phyloP scores from a whole-genome alignment of 2,329 filamentous ascomycete species.

The Aureobasidium sp. region DNA sequence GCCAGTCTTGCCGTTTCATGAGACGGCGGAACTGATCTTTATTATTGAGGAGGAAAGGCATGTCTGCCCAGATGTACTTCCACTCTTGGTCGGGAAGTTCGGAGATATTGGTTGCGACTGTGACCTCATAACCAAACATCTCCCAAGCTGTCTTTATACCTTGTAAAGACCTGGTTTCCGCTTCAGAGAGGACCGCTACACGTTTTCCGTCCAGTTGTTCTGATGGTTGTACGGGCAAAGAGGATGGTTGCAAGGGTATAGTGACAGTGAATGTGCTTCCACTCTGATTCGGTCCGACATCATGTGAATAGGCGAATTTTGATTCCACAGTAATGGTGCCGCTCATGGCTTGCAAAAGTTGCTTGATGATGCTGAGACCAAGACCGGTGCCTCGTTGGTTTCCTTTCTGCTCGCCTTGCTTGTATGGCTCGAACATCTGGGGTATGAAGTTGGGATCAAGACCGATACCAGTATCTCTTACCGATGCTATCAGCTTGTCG shows the following conservation, averaged over 20 bases:
- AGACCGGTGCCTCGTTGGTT: slow-evolving; percentile 68
- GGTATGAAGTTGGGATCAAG: slow-evolving; percentile 66
- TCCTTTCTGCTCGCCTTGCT: slow-evolving; percentile 48
- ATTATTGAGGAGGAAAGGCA: slow-evolving; percentile 4
- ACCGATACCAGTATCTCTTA: slow-evolving; percentile 73
- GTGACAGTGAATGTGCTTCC: slow-evolving; percentile 13
- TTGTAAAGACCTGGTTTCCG: neutral
- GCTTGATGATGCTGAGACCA: slow-evolving; percentile 58
- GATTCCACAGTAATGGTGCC: slow-evolving; percentile 12
- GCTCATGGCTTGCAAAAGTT: slow-evolving; percentile 11
- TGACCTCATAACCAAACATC: neutral
- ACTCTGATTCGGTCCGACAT: neutral
- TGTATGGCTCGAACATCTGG: slow-evolving; percentile 79
- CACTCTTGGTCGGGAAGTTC: neutral
- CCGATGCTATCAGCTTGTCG: slow-evolving; percentile 25
- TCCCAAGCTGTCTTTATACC: slow-evolving; percentile 7
- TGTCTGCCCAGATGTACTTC: slow-evolving; percentile 11
- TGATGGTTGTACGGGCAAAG: neutral
- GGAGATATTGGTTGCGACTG: neutral
- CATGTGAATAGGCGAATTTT: slow-evolving; percentile 5
- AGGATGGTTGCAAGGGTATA: slow-evolving; percentile 9
- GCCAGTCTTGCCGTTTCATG: neutral
- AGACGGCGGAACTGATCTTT: slow-evolving; percentile 4
- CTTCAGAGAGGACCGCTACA: neutral
- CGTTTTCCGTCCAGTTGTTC: neutral